Base-by-base conservation (phyloP, 2,329 filamentous ascomycete species). In the Apiospora saccharicola region DNA sequence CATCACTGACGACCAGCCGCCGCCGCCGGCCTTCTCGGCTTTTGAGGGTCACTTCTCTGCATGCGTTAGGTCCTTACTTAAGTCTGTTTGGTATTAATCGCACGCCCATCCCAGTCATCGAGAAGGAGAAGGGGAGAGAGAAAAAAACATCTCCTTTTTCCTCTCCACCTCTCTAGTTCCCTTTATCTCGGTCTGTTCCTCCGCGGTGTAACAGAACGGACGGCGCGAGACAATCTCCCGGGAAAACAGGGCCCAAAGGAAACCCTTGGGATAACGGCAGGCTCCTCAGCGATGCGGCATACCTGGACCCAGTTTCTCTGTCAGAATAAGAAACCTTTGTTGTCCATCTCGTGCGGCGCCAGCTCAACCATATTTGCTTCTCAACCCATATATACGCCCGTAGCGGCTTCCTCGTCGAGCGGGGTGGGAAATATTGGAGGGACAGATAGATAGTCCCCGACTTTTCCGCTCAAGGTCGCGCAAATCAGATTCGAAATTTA, bases 351-450 rank as follows among this genome's bases (percentile, higher is more conserved):
- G 5, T 22, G 19, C 34, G 57, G 22, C 22, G 22, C 34, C 57
- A 64, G 34, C 8, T 37, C 57, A 37, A n/a, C 57, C 37, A 22
- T 8, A 3, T 41, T 64, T n/a, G 57, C 57, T 24, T 22, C 22
- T 10, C 57, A 41, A 4, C 41, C n/a, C 57, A 24, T 41, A n/a
- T 19, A 3, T 41, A 24, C 57, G 57, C 57, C 57, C 57, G 34
- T 64, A 64, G 57, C 57, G 57, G 34, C 34, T 41, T 64, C 41
- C 34, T 64, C 22, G 34, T 64, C 22, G 57, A 64, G 57, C 57
- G 30, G 57, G 57, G 57, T 64, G 57, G 57, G 19, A 64, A 41
- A 64, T 41, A 19, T 34, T 64, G 57, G 57, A 22, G n/a, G 57
- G 22, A 64, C 51, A 16, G 51, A n/a, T 7, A 64, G 30, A n/a